Percentiles rank a stretch among this genome's conserved stretches.
Conservation (phyloP, 2,329 filamentous ascomycete genomes). For the Pezicula carpinea region DNA sequence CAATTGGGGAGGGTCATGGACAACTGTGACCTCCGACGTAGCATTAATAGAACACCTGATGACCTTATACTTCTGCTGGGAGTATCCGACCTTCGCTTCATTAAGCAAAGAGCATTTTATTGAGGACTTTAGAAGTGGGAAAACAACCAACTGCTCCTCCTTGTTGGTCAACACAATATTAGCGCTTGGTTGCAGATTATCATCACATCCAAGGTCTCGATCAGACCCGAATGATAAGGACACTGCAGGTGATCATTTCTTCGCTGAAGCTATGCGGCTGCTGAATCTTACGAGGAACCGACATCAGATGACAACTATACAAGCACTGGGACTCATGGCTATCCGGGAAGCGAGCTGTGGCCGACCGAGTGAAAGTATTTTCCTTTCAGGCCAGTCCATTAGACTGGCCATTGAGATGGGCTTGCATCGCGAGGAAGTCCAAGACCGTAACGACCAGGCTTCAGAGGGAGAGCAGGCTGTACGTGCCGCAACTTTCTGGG, state of each 20-base stretch:
- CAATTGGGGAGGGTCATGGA: conserved; percentile 66
- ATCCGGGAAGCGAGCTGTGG: conserved; percentile 70
- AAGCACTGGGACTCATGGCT: conserved; percentile 72
- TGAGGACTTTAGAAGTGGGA: conserved; percentile 16
- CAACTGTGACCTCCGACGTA: conserved; percentile 52
- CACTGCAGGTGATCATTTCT: conserved; percentile 70
- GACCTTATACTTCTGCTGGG: conserved; percentile 69
- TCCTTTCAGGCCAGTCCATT: conserved; percentile 67
- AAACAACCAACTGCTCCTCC: conserved; percentile 35
- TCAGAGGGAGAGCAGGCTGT: conserved; percentile 44
- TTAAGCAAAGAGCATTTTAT: conserved; percentile 46
- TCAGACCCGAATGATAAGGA: conserved; percentile 56
- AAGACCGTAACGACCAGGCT: conserved; percentile 30
- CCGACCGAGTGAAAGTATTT: conserved; percentile 68
- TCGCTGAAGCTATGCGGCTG: conserved; percentile 60
- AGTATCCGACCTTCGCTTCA: conserved; percentile 70
- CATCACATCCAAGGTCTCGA: conserved; percentile 60
- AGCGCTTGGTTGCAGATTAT: conserved; percentile 62
- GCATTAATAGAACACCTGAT: conserved; percentile 59
- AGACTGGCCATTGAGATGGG: conserved; percentile 56
- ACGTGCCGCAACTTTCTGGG: conserved; percentile 47
- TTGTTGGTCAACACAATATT: conserved; percentile 16
- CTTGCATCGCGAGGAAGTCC: conserved; percentile 11
- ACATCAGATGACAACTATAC: conserved; percentile 64
- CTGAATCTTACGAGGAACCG: conserved; percentile 55